A percentile compares a stretch with the other conserved stretches of the same genome.
Evolutionary conservation across 345 rosid species (phyloP).

Genomic region (Eucalyptus pumila): DNA sequence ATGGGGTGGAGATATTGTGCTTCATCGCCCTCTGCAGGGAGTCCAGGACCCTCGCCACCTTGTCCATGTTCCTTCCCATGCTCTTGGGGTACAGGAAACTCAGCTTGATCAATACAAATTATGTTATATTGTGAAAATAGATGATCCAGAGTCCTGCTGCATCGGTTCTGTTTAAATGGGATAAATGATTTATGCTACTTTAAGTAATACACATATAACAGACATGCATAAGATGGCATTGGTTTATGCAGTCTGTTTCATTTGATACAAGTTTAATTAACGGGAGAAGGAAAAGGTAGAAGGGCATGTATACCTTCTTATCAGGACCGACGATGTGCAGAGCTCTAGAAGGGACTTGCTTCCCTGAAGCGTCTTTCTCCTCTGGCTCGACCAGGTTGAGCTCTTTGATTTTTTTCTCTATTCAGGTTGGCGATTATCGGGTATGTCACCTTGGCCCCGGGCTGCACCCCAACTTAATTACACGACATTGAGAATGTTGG

Average conservation of each 20-base stretch:
- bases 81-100: constrained; percentile 66
- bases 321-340: constrained; percentile 62
- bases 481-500: background rate
- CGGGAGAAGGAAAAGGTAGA: background rate
- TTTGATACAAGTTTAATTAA: no score
- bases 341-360: constrained; percentile 46
- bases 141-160: background rate
- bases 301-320: constrained; percentile 20
- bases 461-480: background rate
- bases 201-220: background rate
- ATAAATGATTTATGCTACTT: no score
- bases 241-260: background rate
- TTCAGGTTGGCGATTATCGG: constrained; percentile 61
- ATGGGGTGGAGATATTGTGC: constrained; percentile 65
- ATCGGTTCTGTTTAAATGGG: background rate
- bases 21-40: constrained; percentile 36
- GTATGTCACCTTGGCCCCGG: constrained; percentile 34
- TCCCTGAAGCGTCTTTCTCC: constrained; percentile 30
- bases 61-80: constrained; percentile 68
- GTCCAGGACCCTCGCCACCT: constrained; percentile 58
- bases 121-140: background rate
- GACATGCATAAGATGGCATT: background rate
- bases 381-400: constrained; percentile 80
- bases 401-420: constrained; percentile 32
- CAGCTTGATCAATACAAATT: constrained; percentile 34